These are phyloP conservation scores for Lonicera japonica DNA, from an alignment of 129 eudicot species.

Conservation along the genomic window DNA sequence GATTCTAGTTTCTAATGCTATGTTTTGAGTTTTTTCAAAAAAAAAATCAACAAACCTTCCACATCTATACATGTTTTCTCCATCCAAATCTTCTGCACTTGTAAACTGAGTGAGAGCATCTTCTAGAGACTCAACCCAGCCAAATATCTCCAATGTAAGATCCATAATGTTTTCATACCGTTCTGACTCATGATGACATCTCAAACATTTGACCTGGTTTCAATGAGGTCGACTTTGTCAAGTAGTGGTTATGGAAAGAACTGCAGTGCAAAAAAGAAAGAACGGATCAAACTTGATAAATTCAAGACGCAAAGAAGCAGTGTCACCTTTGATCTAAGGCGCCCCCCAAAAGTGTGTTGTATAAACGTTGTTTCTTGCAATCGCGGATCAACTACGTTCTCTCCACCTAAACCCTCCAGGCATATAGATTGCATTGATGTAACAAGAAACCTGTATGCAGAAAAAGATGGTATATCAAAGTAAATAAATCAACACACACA, in stretches of 20 bases:
- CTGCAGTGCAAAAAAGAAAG: slow-evolving; percentile 6
- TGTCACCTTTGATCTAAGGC: slow-evolving; percentile 76
- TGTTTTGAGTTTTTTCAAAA: too few species aligned
- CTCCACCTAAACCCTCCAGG: slow-evolving; percentile 82
- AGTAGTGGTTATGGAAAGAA: too few species aligned
- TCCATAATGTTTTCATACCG: slow-evolving; percentile 88
- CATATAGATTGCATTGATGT: slow-evolving; percentile 96
- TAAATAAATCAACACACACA: too few species aligned
- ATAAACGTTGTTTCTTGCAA: slow-evolving; percentile 90
- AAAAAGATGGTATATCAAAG: not conserved
- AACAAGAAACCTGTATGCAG: slow-evolving; percentile 61
- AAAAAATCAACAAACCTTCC: slow-evolving; percentile 56
- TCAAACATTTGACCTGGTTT: slow-evolving; percentile 74
- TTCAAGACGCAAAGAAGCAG: not conserved
- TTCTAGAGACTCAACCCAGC: slow-evolving; percentile 82
- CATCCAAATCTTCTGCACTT: slow-evolving; percentile 82
- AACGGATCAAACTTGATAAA: not conserved
- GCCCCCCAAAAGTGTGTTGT: slow-evolving; percentile 87
- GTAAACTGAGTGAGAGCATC: slow-evolving; percentile 93
- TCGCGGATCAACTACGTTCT: slow-evolving; percentile 51
- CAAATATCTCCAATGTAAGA: slow-evolving; percentile 78
- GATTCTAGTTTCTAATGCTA: too few species aligned
- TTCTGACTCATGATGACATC: slow-evolving; percentile 82
- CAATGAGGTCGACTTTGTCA: not conserved
- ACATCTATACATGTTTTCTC: slow-evolving; percentile 94